Evolutionary conservation across 768 basidiomycete species (phyloP).

Genomic region (Leccinum longicurvipes): DNA sequence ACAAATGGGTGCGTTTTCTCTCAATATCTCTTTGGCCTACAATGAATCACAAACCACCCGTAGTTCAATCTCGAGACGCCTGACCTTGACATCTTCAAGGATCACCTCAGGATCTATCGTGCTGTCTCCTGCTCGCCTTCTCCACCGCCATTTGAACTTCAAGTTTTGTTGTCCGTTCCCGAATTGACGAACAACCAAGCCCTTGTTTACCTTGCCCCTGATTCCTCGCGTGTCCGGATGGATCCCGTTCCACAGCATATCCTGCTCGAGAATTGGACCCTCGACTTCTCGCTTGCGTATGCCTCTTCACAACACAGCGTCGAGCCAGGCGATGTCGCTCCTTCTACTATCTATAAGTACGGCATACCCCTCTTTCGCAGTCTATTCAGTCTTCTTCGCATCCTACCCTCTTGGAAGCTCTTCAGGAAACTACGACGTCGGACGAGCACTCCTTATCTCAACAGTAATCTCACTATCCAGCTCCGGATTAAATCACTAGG

Average conservation of each 20-base stretch:
- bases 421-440: slow-evolving; percentile 55
- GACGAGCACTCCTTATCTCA: slow-evolving; percentile 34
- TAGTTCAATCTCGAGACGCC: slow-evolving; percentile 84
- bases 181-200: slow-evolving; percentile 68
- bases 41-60: neutral
- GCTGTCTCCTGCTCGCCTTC: slow-evolving; percentile 38
- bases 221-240: slow-evolving; percentile 58
- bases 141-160: slow-evolving; percentile 55
- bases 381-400: slow-evolving; percentile 61
- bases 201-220: slow-evolving; percentile 61
- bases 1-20: slow-evolving; percentile 71
- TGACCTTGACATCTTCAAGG: slow-evolving; percentile 65
- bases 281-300: slow-evolving; percentile 41
- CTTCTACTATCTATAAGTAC: slow-evolving; percentile 81
- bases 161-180: slow-evolving; percentile 68
- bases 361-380: slow-evolving; percentile 80
- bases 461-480: slow-evolving; percentile 46
- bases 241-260: slow-evolving; percentile 68
- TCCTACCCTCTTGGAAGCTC: slow-evolving; percentile 76
- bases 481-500: slow-evolving; percentile 42
- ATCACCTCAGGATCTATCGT: slow-evolving; percentile 57
- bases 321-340: slow-evolving; percentile 48
- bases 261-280: slow-evolving; percentile 69
- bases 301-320: slow-evolving; percentile 17
- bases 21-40: neutral